These are phyloP conservation scores for Nepenthes alata DNA, from an alignment of 179 eudicot species.

Conservation along the genomic window DNA sequence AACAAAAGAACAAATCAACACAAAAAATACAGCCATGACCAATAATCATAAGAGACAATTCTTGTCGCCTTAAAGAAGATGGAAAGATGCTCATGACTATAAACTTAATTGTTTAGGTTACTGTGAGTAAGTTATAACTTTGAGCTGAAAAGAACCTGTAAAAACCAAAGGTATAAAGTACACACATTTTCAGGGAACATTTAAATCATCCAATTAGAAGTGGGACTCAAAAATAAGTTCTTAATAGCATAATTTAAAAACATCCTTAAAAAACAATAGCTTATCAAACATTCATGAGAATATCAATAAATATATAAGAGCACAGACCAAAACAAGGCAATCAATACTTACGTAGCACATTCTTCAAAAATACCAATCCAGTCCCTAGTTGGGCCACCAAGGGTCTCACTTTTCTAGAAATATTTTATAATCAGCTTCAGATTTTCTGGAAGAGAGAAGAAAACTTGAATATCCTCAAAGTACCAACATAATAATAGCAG, in stretches of 20 bases:
- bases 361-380: conserved; percentile 96
- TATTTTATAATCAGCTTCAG: conserved; percentile 85
- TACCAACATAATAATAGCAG: neutral
- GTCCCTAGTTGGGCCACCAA: conserved; percentile 93
- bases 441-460: conserved; percentile 40
- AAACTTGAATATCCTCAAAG: neutral
- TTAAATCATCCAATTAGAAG: neutral
- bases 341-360: conserved; percentile 71
- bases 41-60: neutral
- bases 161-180: neutral
- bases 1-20: neutral
- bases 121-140: too few species aligned
- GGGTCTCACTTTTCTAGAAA: conserved; percentile 82
- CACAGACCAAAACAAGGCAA: conserved; percentile 1
- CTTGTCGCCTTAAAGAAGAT: neutral
- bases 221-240: neutral
- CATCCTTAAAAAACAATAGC: too few species aligned
- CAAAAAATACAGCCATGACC: neutral
- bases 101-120: too few species aligned
- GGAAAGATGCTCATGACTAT: too few species aligned
- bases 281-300: too few species aligned
- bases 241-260: neutral
- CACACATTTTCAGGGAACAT: neutral
- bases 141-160: too few species aligned
- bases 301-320: neutral